A percentile compares a stretch with the other conserved stretches of the same genome.
phyloP scores from a whole-genome alignment of 2,329 filamentous ascomycete genomes.

The Pseudocercospora musae region DNA sequence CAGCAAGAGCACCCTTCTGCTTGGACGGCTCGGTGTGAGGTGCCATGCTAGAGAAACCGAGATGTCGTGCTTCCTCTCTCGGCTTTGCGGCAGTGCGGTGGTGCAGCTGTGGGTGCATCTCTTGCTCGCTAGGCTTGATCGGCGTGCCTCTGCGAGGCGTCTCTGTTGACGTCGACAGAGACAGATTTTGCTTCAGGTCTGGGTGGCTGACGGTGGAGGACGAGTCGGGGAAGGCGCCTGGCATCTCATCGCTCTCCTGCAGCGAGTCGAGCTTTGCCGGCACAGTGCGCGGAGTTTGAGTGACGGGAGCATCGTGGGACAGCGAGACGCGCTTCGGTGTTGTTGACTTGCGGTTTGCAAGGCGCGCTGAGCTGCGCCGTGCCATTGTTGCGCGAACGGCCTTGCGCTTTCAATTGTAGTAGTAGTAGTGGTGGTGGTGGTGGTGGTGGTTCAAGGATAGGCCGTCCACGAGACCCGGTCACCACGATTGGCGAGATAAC shows the following conservation, averaged over 20 bases:
- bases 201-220: slow-evolving; percentile 12
- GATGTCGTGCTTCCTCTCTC: slow-evolving; percentile 72
- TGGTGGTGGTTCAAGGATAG: slow-evolving; percentile 6
- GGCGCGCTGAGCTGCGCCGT: slow-evolving; percentile 34
- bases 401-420: no score
- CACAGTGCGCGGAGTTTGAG: slow-evolving; percentile 31
- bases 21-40: slow-evolving; percentile 50
- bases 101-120: slow-evolving; percentile 88
- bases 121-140: slow-evolving; percentile 67
- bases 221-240: slow-evolving; percentile 34
- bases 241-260: slow-evolving; percentile 44
- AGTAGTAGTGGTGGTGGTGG: neutral
- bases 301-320: slow-evolving; percentile 31
- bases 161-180: slow-evolving; percentile 20
- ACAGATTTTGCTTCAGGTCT: slow-evolving; percentile 22
- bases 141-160: slow-evolving; percentile 64
- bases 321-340: slow-evolving; percentile 37
- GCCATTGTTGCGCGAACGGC: slow-evolving; percentile 27
- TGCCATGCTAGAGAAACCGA: slow-evolving; percentile 77
- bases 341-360: slow-evolving; percentile 29
- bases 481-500: neutral
- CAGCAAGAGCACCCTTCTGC: slow-evolving; percentile 40
- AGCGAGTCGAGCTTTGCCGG: slow-evolving; percentile 45
- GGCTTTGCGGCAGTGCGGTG: slow-evolving; percentile 72
- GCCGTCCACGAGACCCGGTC: slow-evolving; percentile 14